These are phyloP conservation scores for Lachancea lanzarotensis DNA, from an alignment of 805 yeast species.

Conservation along the genomic window DNA sequence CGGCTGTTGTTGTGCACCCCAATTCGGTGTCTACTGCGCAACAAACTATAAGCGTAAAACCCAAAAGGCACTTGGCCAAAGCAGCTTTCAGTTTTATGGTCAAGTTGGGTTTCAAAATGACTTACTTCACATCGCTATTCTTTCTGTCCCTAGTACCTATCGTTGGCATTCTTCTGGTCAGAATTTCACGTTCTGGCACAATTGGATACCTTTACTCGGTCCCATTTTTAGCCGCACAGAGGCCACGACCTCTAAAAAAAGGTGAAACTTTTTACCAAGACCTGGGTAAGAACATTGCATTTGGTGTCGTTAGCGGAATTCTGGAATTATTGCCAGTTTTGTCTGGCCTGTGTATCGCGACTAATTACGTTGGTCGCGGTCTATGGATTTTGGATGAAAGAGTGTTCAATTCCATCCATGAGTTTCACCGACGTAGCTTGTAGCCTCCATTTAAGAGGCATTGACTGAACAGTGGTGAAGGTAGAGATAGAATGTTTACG, in stretches of 20 bases:
- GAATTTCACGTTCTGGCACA: conserved; percentile 20
- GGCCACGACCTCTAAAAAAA: conserved; percentile 1
- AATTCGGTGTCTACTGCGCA: not conserved
- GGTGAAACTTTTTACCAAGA: conserved; percentile 5
- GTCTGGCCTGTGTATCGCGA: conserved; percentile 22
- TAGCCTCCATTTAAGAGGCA: not conserved
- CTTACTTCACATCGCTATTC: not conserved
- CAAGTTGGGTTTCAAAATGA: conserved; percentile 1
- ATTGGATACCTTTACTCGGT: conserved; percentile 20
- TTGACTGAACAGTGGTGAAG: not conserved
- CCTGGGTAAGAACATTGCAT: conserved; percentile 24
- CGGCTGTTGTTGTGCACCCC: not conserved
- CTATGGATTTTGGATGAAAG: conserved; percentile 19
- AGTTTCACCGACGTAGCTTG: not conserved
- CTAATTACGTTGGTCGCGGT: conserved; percentile 23
- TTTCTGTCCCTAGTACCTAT: conserved; percentile 24
- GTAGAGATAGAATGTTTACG: not conserved
- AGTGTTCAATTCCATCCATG: not conserved
- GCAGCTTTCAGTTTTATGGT: conserved; percentile 1
- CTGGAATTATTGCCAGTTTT: conserved; percentile 26
- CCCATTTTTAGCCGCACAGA: not conserved
- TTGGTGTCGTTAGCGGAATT: conserved; percentile 25
- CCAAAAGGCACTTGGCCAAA: conserved; percentile 2
- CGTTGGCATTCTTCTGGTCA: conserved; percentile 28
- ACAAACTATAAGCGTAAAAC: not conserved